Evolutionary conservation across 371 early-diverging fungal genomes (phyloP), one percentile per base, ranked within the genome.

Genomic region (Mucor saturninus): DNA sequence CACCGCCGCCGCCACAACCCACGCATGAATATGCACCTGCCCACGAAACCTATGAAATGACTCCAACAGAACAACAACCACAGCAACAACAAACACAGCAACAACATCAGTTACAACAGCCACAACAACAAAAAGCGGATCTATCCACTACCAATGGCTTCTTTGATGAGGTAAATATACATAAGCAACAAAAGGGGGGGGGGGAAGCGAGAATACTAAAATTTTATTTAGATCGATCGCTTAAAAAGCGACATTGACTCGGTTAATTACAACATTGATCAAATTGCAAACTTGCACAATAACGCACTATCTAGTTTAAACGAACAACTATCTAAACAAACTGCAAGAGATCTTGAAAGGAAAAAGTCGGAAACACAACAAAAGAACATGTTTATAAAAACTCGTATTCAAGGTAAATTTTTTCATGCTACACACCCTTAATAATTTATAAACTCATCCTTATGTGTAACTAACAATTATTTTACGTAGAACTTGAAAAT

Each of bases 321-420:
- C 51, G 78, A 78, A 13, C 68, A 71, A n/a, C 78, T 76, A 55
- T 73, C 73, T 30, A 65, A 55, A 50, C 64, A 71, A 46, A 56
- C 65, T 0, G 61, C 76, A 3, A 46, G 42, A 4, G 68, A 81
- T 5, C 61, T 81, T 14, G 76, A 77, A 32, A 48, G 56, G 5
- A 49, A 74, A 8, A 76, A 77, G 42, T 31, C 52, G 6, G 61
- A 64, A 2, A 74, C 76, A 26, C 76, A 74, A 54, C 59, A 68
- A 46, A 57, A 59, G 29, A 81, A 77, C 28, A 29, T 43, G 14
- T 55, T 31, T 28, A 66, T 77, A 21, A 81, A 74, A 63, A 61
- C 51, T 28, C 50, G 67, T 8, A 65, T 81, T 53, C 29, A 15
- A 28, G 11, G 46, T 29, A 32, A 54, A 39, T 35, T 8, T 6